These are phyloP conservation scores for Suillus cothurnatus DNA, from an alignment of 768 basidiomycete species.

Conservation along the genomic window DNA sequence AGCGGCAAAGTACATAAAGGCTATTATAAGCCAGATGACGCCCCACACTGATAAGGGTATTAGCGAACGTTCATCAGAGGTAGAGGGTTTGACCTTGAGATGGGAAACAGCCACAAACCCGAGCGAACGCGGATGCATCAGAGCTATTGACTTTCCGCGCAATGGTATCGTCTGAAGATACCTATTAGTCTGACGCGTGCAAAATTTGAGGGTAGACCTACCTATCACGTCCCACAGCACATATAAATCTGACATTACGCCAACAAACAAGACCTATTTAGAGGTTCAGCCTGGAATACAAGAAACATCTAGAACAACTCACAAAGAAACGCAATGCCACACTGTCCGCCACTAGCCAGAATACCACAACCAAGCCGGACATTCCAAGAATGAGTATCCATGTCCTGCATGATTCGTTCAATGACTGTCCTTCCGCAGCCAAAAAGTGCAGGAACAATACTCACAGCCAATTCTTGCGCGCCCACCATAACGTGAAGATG, in stretches of 20 bases:
- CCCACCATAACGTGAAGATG: constrained; percentile 89
- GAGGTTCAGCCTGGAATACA: neutral
- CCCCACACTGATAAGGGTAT: constrained; percentile 68
- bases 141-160: constrained; percentile 84
- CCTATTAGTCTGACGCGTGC: constrained; percentile 3
- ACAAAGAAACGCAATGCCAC: constrained; percentile 80
- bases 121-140: constrained; percentile 84
- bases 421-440: neutral
- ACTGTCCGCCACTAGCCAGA: constrained; percentile 81
- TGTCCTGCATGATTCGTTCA: constrained; percentile 46
- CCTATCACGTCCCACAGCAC: constrained; percentile 88
- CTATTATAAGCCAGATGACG: constrained; percentile 81
- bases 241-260: constrained; percentile 87
- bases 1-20: constrained; percentile 71
- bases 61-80: neutral
- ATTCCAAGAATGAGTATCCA: constrained; percentile 81
- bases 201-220: constrained; percentile 28
- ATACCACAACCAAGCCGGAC: constrained; percentile 75
- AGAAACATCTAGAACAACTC: constrained; percentile 19
- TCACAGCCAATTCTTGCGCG: constrained; percentile 71
- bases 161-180: constrained; percentile 72
- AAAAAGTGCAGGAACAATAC: constrained; percentile 27
- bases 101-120: constrained; percentile 84
- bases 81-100: constrained; percentile 57
- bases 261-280: constrained; percentile 69